These are phyloP conservation scores for Suhomyces yuchorum DNA, from an alignment of 1,139 yeast species.

Conservation along the genomic window DNA sequence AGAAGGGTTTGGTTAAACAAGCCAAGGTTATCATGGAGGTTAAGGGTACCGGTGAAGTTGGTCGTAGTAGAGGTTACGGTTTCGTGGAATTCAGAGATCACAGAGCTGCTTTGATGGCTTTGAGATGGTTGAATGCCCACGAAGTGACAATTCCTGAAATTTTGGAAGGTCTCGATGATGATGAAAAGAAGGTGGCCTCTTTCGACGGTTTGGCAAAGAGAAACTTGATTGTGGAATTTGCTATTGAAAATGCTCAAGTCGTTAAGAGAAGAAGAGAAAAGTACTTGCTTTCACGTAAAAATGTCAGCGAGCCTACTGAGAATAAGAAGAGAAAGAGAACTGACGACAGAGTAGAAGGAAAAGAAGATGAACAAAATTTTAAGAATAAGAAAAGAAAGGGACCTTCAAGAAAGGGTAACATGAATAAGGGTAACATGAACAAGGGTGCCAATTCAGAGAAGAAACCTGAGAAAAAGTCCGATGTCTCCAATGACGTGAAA, in stretches of 20 bases:
- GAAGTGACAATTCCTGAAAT: constrained; percentile 74
- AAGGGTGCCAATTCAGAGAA: constrained; percentile 13
- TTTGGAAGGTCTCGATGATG: constrained; percentile 69
- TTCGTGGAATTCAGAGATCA: constrained; percentile 90
- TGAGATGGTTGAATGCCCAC: constrained; percentile 96
- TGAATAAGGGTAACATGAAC: constrained; percentile 1
- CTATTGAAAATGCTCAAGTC: constrained; percentile 92
- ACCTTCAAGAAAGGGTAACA: constrained; percentile 10
- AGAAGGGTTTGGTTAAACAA: constrained; percentile 89
- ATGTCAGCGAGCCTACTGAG: constrained; percentile 19
- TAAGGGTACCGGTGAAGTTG: constrained; percentile 82
- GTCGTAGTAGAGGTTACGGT: constrained; percentile 96
- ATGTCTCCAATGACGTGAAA: constrained; percentile 56
- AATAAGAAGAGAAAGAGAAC: constrained; percentile 27
- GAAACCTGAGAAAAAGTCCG: constrained; percentile 34
- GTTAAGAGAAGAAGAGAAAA: constrained; percentile 86
- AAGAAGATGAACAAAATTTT: constrained; percentile 21
- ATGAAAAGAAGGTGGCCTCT: constrained; percentile 58
- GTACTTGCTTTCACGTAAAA: constrained; percentile 49
- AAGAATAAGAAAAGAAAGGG: constrained; percentile 25
- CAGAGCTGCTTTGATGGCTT: constrained; percentile 90
- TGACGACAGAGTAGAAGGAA: constrained; percentile 21
- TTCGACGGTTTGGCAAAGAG: constrained; percentile 62
- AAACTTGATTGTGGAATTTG: constrained; percentile 90
- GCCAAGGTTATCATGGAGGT: constrained; percentile 92